These are phyloP conservation scores for Thalassiosira livingstoniorum DNA, from an alignment of 352 stramenopile genomes.

Conservation along the genomic window DNA sequence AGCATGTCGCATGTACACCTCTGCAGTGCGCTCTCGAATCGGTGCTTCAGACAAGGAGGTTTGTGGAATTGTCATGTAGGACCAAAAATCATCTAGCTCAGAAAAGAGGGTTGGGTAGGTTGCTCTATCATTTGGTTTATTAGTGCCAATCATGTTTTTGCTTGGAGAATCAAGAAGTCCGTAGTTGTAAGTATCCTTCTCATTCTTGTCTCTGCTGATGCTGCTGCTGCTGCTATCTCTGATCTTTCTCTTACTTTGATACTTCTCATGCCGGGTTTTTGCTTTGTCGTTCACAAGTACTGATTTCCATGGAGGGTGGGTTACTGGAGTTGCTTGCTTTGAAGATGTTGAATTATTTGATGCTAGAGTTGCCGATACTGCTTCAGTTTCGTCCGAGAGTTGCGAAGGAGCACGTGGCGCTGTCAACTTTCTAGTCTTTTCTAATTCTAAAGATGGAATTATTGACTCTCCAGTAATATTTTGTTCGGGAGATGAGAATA, in stretches of 20 bases:
- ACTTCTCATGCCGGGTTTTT: constrained; percentile 54
- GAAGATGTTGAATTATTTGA: no score
- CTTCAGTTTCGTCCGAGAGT: no score
- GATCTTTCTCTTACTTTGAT: no score
- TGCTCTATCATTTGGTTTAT: constrained; percentile 23
- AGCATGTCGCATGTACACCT: constrained; percentile 82
- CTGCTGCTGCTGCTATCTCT: constrained; percentile 1
- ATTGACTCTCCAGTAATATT: no score
- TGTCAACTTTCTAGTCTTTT: no score
- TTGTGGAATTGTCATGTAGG: constrained; percentile 77
- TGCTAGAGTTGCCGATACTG: no score
- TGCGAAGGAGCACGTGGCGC: no score
- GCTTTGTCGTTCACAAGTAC: constrained; percentile 75
- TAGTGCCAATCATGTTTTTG: constrained; percentile 35
- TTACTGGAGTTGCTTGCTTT: no score
- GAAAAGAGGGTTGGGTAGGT: constrained; percentile 59
- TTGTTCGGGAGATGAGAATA: no score
- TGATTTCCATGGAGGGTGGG: constrained; percentile 49
- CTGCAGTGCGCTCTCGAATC: constrained; percentile 77
- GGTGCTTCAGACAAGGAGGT: constrained; percentile 62
- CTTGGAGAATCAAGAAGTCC: constrained; percentile 52
- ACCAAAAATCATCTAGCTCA: constrained; percentile 71
- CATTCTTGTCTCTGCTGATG: not conserved
- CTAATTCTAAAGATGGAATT: no score
- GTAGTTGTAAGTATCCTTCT: constrained; percentile 67